phyloP scores from a whole-genome alignment of 345 rosid genomes.

The Hypericum perforatum region DNA sequence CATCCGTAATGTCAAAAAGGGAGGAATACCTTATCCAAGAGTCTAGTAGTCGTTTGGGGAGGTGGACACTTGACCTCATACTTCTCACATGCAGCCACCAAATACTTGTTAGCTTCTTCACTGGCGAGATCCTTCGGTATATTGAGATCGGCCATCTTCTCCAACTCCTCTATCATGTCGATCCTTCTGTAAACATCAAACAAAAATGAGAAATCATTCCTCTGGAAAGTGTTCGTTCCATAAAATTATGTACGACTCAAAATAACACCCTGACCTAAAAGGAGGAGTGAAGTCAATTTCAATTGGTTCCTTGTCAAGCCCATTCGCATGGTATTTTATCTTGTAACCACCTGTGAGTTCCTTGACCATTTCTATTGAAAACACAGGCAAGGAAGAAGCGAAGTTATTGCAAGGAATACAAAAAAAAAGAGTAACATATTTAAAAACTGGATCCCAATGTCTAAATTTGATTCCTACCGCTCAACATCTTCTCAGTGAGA shows the following conservation, averaged over 20 bases:
- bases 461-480: constrained; percentile 37
- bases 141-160: constrained; percentile 72
- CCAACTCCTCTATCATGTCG: constrained; percentile 84
- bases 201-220: background rate
- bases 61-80: constrained; percentile 83
- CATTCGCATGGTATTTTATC: constrained; percentile 82
- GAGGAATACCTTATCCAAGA: constrained; percentile 68
- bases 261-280: constrained; percentile 47
- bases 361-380: constrained; percentile 66
- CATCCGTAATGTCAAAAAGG: background rate
- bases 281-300: constrained; percentile 97
- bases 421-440: constrained; percentile 7
- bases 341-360: constrained; percentile 82
- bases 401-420: background rate
- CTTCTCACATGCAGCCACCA: constrained; percentile 55
- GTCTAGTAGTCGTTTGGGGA: constrained; percentile 83
- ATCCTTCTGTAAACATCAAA: constrained; percentile 44
- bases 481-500: constrained; percentile 76
- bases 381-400: constrained; percentile 2
- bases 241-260: background rate
- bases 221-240: background rate
- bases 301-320: constrained; percentile 74
- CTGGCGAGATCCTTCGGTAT: constrained; percentile 84
- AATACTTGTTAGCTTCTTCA: constrained; percentile 70
- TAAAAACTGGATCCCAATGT: background rate